Evolutionary conservation across 768 basidiomycete species (phyloP), one percentile per base, ranked within the genome.

Genomic region (Leccinum arenicola): DNA sequence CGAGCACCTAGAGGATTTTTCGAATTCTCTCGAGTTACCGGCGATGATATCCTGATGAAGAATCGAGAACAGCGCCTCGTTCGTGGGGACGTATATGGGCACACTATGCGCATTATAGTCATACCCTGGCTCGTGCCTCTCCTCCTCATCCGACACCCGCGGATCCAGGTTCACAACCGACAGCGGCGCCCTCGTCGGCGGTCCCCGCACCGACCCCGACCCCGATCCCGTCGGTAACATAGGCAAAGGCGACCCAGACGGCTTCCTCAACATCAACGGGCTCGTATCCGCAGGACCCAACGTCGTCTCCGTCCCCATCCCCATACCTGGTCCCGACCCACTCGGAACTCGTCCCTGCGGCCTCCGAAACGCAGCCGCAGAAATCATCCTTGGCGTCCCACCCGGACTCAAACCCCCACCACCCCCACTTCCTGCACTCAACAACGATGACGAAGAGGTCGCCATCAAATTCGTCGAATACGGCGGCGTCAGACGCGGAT

Each of bases 31-130:
- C 27, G 73, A 74, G 58, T 91, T 89, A 59, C 82, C 83, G 29
- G 84, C 85, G 64, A 98, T 92, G 69, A 98, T 91, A 68, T 94
- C 93, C 73, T 98, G 94, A 74, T 98, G 96, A 40, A 98, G 81
- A 79, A 89, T 96, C 3, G 94, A 93, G 70, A 97, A 97, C 25
- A 86, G 80, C 6, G 85, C 82, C 69, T 98, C 96, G 66, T 89
- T 89, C 5, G 81, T 80, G 0, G 96, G 91, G 1, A 87, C 81
- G 65, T 83, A 95, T 54, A 98, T 97, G 2, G 91, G 89, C 87
- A 98, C 65, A 69, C 70, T 61, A 71, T 89, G 87, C 27, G 82
- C 85, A 50, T 86, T 85, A 63, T 81, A 85, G 14, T 76, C 73
- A 3, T 81, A 81, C 6, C 11, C 17, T 4, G 9, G 50, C 12